These are phyloP conservation scores for Acanthamoeba divionensis DNA, from an alignment of 208 protist species.

Conservation along the genomic window DNA sequence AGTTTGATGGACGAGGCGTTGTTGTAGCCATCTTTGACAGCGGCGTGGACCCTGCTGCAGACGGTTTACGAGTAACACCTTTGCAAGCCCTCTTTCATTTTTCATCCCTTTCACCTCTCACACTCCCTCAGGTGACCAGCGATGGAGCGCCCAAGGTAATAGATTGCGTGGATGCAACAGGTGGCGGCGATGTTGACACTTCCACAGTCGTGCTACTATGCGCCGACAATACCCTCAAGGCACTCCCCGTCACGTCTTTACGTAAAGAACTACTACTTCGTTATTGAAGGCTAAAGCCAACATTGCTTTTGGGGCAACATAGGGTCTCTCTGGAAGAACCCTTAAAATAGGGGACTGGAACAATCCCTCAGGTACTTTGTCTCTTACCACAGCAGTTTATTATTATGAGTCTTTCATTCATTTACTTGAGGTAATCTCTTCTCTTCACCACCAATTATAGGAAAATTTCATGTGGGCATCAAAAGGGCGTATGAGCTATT, in stretches of 20 bases:
- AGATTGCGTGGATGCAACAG: slow-evolving; percentile 70
- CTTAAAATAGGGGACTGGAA: slow-evolving; percentile 43
- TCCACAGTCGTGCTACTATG: slow-evolving; percentile 34
- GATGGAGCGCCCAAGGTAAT: slow-evolving; percentile 74
- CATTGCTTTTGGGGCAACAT: too few species aligned
- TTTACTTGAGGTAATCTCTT: too few species aligned
- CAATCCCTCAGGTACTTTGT: slow-evolving; percentile 55
- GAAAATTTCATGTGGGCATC: slow-evolving; percentile 58
- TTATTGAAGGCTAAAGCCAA: neutral
- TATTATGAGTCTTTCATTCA: neutral
- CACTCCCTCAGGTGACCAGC: slow-evolving; percentile 46
- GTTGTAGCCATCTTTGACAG: slow-evolving; percentile 71
- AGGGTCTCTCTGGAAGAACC: slow-evolving; percentile 47
- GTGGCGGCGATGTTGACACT: slow-evolving; percentile 72
- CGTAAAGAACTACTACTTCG: too few species aligned
- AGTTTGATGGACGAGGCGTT: slow-evolving; percentile 66
- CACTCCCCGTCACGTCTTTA: neutral
- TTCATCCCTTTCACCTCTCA: neutral
- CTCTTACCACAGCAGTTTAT: neutral
- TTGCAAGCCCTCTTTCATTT: neutral
- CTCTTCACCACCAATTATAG: too few species aligned
- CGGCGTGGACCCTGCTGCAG: slow-evolving; percentile 71
- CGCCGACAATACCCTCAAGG: neutral
- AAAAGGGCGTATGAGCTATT: slow-evolving; percentile 55
- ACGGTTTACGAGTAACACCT: slow-evolving; percentile 61